These are phyloP conservation scores for Phaeosphaeria sp. DNA, from an alignment of 2,329 filamentous ascomycete genomes.

Conservation along the genomic window DNA sequence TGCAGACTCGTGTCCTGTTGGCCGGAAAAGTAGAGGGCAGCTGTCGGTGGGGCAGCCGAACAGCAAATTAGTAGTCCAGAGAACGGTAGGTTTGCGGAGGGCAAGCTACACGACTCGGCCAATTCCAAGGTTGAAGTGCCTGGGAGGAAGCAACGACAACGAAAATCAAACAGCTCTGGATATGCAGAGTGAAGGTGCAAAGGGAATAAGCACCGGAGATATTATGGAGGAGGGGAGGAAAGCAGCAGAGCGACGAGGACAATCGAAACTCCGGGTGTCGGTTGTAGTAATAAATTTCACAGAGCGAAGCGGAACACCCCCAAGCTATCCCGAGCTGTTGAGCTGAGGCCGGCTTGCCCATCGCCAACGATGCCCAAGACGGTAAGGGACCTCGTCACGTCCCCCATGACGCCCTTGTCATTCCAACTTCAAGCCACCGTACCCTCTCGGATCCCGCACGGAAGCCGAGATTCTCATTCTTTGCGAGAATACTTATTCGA, in stretches of 20 bases:
- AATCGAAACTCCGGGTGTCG: not conserved
- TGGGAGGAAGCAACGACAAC: conserved; percentile 24
- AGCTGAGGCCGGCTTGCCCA: conserved; percentile 39
- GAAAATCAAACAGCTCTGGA: conserved; percentile 9
- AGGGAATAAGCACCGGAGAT: conserved; percentile 15
- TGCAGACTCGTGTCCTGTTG: not conserved
- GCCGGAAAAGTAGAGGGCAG: not conserved
- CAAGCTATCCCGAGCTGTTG: conserved; percentile 46
- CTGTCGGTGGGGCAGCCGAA: conserved; percentile 28
- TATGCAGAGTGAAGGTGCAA: conserved; percentile 10
- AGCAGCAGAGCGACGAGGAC: conserved; percentile 11
- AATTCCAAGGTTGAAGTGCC: conserved; percentile 1
- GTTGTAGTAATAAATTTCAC: conserved; percentile 34
- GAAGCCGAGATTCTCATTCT: conserved; percentile 13
- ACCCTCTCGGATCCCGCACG: conserved; percentile 23
- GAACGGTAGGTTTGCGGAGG: conserved; percentile 1
- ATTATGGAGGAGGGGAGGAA: conserved; percentile 9
- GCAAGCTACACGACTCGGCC: conserved; percentile 1
- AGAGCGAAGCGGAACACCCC: conserved; percentile 23
- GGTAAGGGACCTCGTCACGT: conserved; percentile 26
- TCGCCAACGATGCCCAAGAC: conserved; percentile 38
- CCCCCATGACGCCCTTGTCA: conserved; percentile 25
- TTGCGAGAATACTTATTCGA: conserved; percentile 1
- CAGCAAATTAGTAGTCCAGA: conserved; percentile 28
- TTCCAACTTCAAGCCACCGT: conserved; percentile 17